Base-by-base conservation (phyloP, 2,329 filamentous ascomycete genomes). In the Botryotinia calthae region DNA sequence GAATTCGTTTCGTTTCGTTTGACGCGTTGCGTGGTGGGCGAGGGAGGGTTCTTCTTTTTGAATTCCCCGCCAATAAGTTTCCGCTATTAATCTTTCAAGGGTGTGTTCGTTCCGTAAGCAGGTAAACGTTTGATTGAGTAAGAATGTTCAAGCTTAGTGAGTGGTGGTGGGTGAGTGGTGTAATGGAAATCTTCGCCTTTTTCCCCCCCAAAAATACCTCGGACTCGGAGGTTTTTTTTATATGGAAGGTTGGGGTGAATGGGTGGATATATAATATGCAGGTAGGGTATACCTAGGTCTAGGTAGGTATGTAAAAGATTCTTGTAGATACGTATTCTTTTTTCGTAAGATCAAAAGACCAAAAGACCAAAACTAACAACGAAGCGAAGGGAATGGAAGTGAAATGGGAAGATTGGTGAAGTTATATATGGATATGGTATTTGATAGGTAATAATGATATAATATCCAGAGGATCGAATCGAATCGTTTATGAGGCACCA, bases 1-100 rank as follows among this genome's bases (percentile, higher is more conserved):
- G 48, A 44, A 16, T 44, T 44, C 42, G 51, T 28, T 56, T 56
- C 51, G n/a, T 65, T 72, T 63, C 46, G 56, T 70, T 72, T 67
- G 65, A 67, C 48, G 65, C 25, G 65, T 56, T 42, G 34, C 31
- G 48, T n/a, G 51, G 25, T 65, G 16, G 10, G n/a, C 22, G 42
- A 34, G 48, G 22, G 58, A 61, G 37, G 37, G 25, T n/a, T 40
- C 22, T 54, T 6, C 34, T 67, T n/a, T 40, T n/a, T 54, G 34
- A 25, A 54, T 42, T 44, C 40, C 37, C 64, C 64, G 25, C 48
- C 48, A 54, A n/a, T 54, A n/a, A 54, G 25, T 54, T 54, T n/a
- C 46, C 64, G 31, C 44, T 31, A 22, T n/a, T 54, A 66, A 54
- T 56, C 34, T 28, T 54, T 28, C 25, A 28, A 40, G 34, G n/a